Evolutionary conservation across 2,329 filamentous ascomycete species (phyloP).

Genomic region (Stagonosporopsis tanaceti): DNA sequence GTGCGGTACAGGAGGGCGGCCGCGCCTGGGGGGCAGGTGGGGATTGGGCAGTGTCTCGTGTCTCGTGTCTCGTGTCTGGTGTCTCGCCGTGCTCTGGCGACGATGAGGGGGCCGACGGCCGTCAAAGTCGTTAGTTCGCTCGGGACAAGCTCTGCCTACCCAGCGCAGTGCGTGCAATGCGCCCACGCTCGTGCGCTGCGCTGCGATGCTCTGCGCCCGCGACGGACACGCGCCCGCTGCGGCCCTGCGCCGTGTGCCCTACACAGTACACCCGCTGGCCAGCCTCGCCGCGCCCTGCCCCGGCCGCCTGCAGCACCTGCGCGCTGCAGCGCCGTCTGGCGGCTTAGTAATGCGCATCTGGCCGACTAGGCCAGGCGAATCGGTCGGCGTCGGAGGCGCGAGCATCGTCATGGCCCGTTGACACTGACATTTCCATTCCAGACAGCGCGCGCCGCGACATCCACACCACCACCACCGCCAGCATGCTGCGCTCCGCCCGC

Average conservation of each 20-base stretch:
- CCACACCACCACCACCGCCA: conserved; percentile 11
- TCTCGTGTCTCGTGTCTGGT: not conserved
- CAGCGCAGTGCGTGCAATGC: no score
- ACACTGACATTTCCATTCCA: no score
- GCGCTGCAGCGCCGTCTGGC: not conserved
- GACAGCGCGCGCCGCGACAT: not conserved
- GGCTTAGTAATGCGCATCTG: conserved; percentile 9
- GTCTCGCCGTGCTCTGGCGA: not conserved
- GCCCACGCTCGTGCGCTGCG: no score
- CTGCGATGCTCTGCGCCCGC: not conserved
- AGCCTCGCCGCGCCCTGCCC: not conserved
- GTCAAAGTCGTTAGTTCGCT: conserved; percentile 10
- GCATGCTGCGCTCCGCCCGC: conserved; percentile 49
- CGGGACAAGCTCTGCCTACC: not conserved
- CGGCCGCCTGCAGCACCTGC: not conserved
- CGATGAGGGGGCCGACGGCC: conserved; percentile 7
- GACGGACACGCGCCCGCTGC: not conserved
- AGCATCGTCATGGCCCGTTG: not conserved
- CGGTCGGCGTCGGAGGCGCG: not conserved
- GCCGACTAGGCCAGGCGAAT: conserved; percentile 4
- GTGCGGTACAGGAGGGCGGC: not conserved
- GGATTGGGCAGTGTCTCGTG: conserved; percentile 12
- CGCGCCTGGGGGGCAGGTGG: not conserved
- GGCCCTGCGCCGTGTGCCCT: not conserved
- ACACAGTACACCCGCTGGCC: not conserved